Evolutionary conservation across 306 rosid species (phyloP).

Genomic region (Pueraria montana): DNA sequence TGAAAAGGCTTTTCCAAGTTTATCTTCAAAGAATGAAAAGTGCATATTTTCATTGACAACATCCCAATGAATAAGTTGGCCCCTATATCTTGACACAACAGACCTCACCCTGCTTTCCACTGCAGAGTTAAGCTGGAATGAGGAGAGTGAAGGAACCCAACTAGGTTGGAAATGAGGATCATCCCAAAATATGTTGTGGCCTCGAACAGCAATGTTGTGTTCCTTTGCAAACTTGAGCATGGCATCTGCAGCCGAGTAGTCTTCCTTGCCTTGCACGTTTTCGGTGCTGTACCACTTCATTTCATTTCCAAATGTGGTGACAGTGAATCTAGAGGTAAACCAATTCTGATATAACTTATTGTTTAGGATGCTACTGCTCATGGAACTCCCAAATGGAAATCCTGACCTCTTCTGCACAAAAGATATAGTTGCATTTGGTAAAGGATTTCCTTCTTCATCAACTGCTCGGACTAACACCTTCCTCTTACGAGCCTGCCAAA

Average conservation of each 20-base stretch:
- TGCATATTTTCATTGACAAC: constrained; percentile 84
- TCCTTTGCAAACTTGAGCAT: constrained; percentile 66
- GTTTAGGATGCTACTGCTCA: constrained; percentile 64
- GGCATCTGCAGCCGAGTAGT: constrained; percentile 62
- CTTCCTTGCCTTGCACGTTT: constrained; percentile 45
- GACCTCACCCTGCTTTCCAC: constrained; percentile 57
- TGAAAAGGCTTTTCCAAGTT: constrained; percentile 55
- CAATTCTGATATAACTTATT: constrained; percentile 67
- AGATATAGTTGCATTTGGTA: constrained; percentile 61
- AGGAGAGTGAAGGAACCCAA: constrained; percentile 68
- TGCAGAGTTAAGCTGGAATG: constrained; percentile 46
- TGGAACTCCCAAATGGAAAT: constrained; percentile 74
- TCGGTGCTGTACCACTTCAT: constrained; percentile 90
- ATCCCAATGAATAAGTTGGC: constrained; percentile 79
- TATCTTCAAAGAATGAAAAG: constrained; percentile 61
- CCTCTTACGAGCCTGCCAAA: constrained; percentile 64
- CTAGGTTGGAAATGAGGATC: constrained; percentile 59
- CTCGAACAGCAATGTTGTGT: constrained; percentile 64
- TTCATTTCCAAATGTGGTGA: constrained; percentile 72
- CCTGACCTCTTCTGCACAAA: constrained; percentile 29
- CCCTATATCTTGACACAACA: constrained; percentile 63
- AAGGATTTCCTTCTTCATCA: constrained; percentile 62
- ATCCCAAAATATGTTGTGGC: constrained; percentile 81
- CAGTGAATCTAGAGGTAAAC: constrained; percentile 72
- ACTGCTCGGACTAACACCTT: constrained; percentile 58